These are phyloP conservation scores for Fusarium marasasianum DNA, from an alignment of 2,329 filamentous ascomycete genomes.

Conservation along the genomic window DNA sequence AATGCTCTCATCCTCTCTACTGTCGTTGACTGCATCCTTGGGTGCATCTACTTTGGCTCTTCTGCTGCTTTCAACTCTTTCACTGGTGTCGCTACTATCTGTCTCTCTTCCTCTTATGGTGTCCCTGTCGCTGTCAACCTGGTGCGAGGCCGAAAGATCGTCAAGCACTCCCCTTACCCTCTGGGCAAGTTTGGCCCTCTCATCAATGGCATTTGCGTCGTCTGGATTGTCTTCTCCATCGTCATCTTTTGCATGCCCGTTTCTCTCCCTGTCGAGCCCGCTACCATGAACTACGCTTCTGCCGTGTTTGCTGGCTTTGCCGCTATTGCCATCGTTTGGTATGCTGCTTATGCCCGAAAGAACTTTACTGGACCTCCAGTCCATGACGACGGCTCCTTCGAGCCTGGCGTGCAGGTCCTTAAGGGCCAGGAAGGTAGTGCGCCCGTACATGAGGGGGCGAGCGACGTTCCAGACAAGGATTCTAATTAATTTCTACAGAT, in stretches of 20 bases:
- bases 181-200: conserved; percentile 73
- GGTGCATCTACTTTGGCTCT: conserved; percentile 82
- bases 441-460: conserved; percentile 5
- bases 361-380: conserved; percentile 67
- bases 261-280: conserved; percentile 64
- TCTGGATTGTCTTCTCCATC: conserved; percentile 76
- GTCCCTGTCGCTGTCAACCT: conserved; percentile 79
- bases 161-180: conserved; percentile 73
- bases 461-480: conserved; percentile 25
- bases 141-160: conserved; percentile 70
- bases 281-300: conserved; percentile 72
- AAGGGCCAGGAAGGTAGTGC: conserved; percentile 21
- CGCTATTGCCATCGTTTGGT: conserved; percentile 68
- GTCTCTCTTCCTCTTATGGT: conserved; percentile 78
- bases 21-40: conserved; percentile 73
- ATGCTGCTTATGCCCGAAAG: conserved; percentile 69
- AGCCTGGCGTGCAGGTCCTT: conserved; percentile 32
- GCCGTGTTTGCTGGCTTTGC: conserved; percentile 73
- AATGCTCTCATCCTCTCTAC: conserved; percentile 75
- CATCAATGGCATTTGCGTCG: conserved; percentile 74
- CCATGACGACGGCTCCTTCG: conserved; percentile 5
- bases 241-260: conserved; percentile 82
- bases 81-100: conserved; percentile 83
- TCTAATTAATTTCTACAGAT: conserved; percentile 19
- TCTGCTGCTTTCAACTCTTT: conserved; percentile 82